A percentile compares a stretch with the other conserved stretches of the same genome.
Conservation (phyloP, 1,139 yeast genomes). For the Geotrichum histeridarum region DNA sequence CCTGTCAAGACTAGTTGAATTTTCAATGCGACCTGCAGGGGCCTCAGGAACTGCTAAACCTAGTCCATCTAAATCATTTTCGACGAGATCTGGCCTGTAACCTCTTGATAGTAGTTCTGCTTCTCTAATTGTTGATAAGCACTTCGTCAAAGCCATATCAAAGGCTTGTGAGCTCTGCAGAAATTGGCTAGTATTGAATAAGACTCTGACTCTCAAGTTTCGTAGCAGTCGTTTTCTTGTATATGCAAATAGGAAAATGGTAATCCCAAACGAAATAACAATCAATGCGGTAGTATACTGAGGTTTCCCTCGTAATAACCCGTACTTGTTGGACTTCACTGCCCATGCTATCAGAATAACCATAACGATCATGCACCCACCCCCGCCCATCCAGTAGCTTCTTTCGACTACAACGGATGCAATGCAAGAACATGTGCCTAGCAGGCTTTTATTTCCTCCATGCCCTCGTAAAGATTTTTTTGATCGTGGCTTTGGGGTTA, state of each 20-base stretch:
- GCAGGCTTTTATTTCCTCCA: background rate
- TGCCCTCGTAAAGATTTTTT: too few species aligned
- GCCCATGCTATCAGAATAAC: conserved; percentile 35
- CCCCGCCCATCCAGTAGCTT: conserved; percentile 8
- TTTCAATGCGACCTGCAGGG: background rate
- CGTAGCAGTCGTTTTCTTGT: conserved; percentile 37
- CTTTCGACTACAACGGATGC: conserved; percentile 17
- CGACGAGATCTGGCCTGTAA: background rate
- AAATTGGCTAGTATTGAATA: conserved; percentile 32
- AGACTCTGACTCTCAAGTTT: conserved; percentile 33
- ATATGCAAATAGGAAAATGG: conserved; percentile 34
- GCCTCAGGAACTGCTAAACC: background rate
- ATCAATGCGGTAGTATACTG: background rate
- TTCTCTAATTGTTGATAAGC: conserved; percentile 37
- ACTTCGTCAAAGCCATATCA: conserved; percentile 35
- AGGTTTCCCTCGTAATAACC: background rate
- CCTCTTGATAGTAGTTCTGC: conserved; percentile 28
- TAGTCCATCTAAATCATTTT: background rate
- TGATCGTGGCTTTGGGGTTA: background rate
- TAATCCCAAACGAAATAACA: conserved; percentile 20
- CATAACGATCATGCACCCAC: conserved; percentile 35
- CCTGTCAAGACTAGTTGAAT: conserved; percentile 5
- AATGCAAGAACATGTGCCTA: background rate
- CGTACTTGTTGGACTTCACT: conserved; percentile 19
- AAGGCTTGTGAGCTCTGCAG: conserved; percentile 31